These are phyloP conservation scores for Solanum hybrid DNA, from an alignment of 305 asterid species.

Conservation along the genomic window DNA sequence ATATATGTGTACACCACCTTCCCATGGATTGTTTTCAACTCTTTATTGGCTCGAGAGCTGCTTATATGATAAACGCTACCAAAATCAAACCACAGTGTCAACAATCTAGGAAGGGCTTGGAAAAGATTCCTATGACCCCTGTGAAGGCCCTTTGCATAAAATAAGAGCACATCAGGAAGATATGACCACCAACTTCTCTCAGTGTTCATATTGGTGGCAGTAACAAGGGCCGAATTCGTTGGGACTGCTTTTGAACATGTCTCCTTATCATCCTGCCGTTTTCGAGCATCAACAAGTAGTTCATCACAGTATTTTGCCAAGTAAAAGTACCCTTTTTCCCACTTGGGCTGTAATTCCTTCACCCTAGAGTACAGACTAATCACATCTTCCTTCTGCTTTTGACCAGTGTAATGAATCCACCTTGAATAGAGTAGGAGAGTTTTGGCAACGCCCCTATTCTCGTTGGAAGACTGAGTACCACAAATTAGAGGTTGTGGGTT, in stretches of 20 bases:
- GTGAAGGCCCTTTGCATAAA: constrained; percentile 90
- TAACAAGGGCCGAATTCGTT: constrained; percentile 33
- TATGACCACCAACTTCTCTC: constrained; percentile 80
- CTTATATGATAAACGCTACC: constrained; percentile 59
- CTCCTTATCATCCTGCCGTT: constrained; percentile 82
- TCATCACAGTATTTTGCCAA: constrained; percentile 96
- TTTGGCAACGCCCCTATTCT: constrained; percentile 67
- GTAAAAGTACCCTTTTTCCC: constrained; percentile 94
- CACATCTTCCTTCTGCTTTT: constrained; percentile 93
- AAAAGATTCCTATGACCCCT: constrained; percentile 92
- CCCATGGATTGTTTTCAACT: constrained; percentile 48
- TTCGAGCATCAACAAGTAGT: constrained; percentile 90
- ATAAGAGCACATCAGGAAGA: constrained; percentile 83
- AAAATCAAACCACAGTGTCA: constrained; percentile 94
- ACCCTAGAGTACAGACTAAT: constrained; percentile 84
- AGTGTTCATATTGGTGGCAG: constrained; percentile 45
- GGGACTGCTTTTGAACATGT: constrained; percentile 39
- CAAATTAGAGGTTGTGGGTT: constrained; percentile 59
- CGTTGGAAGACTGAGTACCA: constrained; percentile 47
- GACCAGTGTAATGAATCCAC: constrained; percentile 97
- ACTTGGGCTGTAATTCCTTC: constrained; percentile 83
- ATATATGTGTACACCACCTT: constrained; percentile 41
- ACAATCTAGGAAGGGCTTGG: constrained; percentile 95
- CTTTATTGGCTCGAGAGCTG: constrained; percentile 47
- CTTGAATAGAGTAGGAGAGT: constrained; percentile 87